Conservation (phyloP, 78 protist genomes). For the Chrysochromulina tobinii region DNA sequence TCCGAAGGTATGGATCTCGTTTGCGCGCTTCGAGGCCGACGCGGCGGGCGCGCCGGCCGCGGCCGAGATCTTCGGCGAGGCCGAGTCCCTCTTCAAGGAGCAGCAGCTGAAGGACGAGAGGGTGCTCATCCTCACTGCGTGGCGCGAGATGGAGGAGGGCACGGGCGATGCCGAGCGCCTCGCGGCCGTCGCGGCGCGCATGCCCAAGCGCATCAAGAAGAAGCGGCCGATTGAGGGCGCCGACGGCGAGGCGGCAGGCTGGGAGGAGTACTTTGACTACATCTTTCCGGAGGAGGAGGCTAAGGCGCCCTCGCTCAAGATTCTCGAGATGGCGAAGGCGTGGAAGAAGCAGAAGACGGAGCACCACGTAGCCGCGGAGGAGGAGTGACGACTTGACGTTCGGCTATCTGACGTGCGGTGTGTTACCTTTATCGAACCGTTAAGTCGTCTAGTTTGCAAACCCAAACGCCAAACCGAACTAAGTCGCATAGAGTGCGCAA, state of each 20-base stretch:
- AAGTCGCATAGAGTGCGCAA: too few relatives aligned
- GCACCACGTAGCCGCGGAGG: neutral
- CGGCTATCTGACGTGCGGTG: too few relatives aligned
- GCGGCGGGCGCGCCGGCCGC: neutral
- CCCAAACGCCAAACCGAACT: too few relatives aligned
- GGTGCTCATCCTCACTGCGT: conserved; percentile 53
- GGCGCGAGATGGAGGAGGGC: conserved; percentile 52
- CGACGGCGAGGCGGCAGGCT: conserved; percentile 51
- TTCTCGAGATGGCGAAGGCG: conserved; percentile 81
- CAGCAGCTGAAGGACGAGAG: conserved; percentile 36
- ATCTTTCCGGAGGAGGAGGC: conserved; percentile 66
- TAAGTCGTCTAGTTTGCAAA: too few relatives aligned
- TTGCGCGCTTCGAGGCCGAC: conserved; percentile 32
- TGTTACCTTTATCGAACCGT: too few relatives aligned
- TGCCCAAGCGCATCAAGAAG: conserved; percentile 75
- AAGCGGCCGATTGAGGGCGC: conserved; percentile 52
- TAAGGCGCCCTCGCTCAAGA: conserved; percentile 69
- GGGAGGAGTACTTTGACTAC: conserved; percentile 89
- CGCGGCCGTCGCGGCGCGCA: neutral
- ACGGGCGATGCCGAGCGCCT: conserved; percentile 41
- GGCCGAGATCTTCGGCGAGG: neutral
- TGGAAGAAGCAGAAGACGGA: conserved; percentile 67
- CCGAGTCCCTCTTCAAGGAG: neutral
- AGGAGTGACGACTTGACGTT: too few relatives aligned
- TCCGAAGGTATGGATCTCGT: neutral